Percentiles rank a stretch among this genome's conserved stretches.
phyloP scores from a whole-genome alignment of 2,329 filamentous ascomycete species.

The Neonectria hederae region DNA sequence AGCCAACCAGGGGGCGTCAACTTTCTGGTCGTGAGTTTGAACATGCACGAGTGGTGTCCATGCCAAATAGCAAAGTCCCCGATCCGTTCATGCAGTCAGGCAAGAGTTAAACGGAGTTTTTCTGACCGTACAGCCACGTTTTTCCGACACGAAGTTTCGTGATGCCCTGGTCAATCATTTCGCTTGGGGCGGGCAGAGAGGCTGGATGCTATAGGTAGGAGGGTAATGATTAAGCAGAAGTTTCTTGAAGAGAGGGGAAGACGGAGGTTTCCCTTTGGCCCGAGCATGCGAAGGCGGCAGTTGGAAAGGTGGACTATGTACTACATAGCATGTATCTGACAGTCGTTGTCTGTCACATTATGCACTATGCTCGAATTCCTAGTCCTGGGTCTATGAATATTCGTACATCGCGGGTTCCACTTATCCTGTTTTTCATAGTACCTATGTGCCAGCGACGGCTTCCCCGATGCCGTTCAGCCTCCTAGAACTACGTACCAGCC shows the following conservation, averaged over 20 bases:
- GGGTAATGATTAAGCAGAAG: too few species aligned
- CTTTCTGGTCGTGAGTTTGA: too few species aligned
- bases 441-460: background rate
- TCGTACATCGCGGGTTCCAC: background rate
- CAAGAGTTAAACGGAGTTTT: background rate
- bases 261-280: background rate
- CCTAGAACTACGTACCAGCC: background rate
- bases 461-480: background rate
- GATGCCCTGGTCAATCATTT: background rate
- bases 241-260: background rate
- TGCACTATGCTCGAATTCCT: background rate
- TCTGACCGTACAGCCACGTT: conserved; percentile 15
- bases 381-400: background rate
- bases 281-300: background rate
- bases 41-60: conserved; percentile 6
- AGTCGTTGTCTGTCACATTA: background rate
- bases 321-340: background rate
- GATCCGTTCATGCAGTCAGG: conserved; percentile 23
- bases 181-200: too few species aligned
- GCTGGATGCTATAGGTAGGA: background rate
- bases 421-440: too few species aligned
- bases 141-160: conserved; percentile 1
- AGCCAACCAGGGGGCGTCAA: background rate
- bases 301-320: background rate
- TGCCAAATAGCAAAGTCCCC: conserved; percentile 15